phyloP scores from a whole-genome alignment of 768 basidiomycete species.

The Lyophyllum atratum region DNA sequence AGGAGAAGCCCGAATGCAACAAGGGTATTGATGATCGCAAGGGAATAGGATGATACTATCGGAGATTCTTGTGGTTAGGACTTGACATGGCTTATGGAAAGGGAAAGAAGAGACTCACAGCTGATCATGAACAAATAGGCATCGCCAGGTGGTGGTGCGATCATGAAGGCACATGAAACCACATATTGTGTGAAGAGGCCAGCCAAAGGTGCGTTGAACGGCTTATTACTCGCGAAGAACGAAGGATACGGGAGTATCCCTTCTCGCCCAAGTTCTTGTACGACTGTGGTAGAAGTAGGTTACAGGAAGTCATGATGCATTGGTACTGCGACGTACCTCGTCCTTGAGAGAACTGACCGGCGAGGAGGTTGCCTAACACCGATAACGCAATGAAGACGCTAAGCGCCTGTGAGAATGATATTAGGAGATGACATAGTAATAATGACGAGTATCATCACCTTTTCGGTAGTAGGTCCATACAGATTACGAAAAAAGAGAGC shows the following conservation, averaged over 20 bases:
- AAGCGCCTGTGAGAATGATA: slow-evolving; percentile 40
- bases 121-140: slow-evolving; percentile 74
- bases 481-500: slow-evolving; percentile 77
- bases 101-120: slow-evolving; percentile 36
- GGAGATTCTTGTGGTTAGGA: neutral
- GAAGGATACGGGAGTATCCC: slow-evolving; percentile 66
- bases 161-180: slow-evolving; percentile 54
- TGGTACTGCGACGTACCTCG: slow-evolving; percentile 48
- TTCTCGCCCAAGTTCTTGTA: slow-evolving; percentile 75
- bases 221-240: slow-evolving; percentile 71
- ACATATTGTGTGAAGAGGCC: slow-evolving; percentile 66
- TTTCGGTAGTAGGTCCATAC: slow-evolving; percentile 62
- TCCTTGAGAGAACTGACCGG: slow-evolving; percentile 66
- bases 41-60: slow-evolving; percentile 59
- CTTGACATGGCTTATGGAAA: neutral
- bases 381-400: slow-evolving; percentile 67
- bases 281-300: slow-evolving; percentile 38
- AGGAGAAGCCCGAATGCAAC: slow-evolving; percentile 65
- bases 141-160: slow-evolving; percentile 68
- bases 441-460: slow-evolving; percentile 34
- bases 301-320: neutral
- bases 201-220: slow-evolving; percentile 65
- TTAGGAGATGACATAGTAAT: neutral
- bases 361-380: slow-evolving; percentile 62
- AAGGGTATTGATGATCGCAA: slow-evolving; percentile 56